Base-by-base conservation (phyloP, 305 asterid genomes). In the Caryopteris hybrid region DNA sequence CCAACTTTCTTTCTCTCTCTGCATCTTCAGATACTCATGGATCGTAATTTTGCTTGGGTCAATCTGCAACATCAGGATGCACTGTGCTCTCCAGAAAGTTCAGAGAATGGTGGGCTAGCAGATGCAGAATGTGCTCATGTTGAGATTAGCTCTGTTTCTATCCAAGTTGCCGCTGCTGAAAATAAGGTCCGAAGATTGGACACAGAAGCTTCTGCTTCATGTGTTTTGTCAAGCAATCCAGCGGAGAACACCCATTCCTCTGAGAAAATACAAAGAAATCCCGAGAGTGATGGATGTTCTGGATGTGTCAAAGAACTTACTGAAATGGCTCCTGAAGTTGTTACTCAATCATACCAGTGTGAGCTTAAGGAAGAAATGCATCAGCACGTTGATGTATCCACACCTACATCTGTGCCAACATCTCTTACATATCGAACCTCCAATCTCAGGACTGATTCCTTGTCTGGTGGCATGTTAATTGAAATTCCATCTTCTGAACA, bases 21-120 rank as follows among this genome's bases (percentile, higher is more conserved):
- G 80, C 97, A 92, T 80, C 93, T 92, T 64, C 78, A 80, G 80
- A 63, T 82, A 70, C 87, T 94, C 68, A 78, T 91, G 90, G 91
- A 85, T 43, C 86, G 60, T 22, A 76, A 76, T 71, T 59, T 82
- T 82, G 84, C 89, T 47, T 57, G 82, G 67, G 72, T 59, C 54
- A 75, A 80, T 76, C 85, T 79, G 67, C 90, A 80, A 71, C 84
- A 87, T 74, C 76, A 74, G 47, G 69, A 68, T 50, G 59, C 81
- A 43, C 47, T 64, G 51, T 46, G 51, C 61, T 55, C 80, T 56
- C 50, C 71, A 58, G 80, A 73, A 61, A 52, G 66, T 77, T 56
- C 88, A 50, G 84, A 67, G 68, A 74, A 45, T 72, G 77, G 62
- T 41, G 71, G 74, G 46, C 76, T 51, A 68, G 71, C 71, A 52